phyloP scores from a whole-genome alignment of 2,329 filamentous ascomycete genomes.

The Aspergillus viridinutans region DNA sequence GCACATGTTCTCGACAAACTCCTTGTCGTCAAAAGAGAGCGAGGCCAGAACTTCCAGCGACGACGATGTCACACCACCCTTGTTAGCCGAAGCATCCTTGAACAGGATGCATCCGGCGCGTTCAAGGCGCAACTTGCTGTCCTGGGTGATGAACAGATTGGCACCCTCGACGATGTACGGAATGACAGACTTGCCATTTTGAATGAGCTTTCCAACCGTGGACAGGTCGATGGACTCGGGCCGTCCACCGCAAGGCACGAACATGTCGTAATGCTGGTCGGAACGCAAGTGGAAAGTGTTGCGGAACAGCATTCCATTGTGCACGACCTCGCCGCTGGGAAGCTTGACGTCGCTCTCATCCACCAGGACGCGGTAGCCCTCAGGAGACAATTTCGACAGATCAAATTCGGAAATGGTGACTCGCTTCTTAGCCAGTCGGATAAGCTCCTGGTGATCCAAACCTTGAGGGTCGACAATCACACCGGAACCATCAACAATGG shows the following conservation, averaged over 20 bases:
- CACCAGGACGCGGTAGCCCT: conserved; percentile 87
- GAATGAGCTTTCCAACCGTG: conserved; percentile 81
- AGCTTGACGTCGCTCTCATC: conserved; percentile 88
- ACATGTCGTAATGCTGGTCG: conserved; percentile 72
- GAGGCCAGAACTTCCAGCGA: conserved; percentile 94
- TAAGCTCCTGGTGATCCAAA: conserved; percentile 75
- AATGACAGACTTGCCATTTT: conserved; percentile 78
- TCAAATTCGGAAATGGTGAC: conserved; percentile 90
- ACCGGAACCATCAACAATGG: conserved; percentile 93
- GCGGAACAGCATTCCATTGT: conserved; percentile 91
- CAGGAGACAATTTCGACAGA: conserved; percentile 72
- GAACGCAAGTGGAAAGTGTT: conserved; percentile 94
- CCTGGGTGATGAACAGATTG: conserved; percentile 98
- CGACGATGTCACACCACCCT: conserved; percentile 95
- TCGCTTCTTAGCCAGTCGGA: conserved; percentile 78
- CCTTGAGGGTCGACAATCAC: conserved; percentile 92
- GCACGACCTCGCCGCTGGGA: conserved; percentile 77
- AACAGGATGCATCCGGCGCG: conserved; percentile 91
- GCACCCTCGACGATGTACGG: conserved; percentile 97
- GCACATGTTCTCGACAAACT: conserved; percentile 93
- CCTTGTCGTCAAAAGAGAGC: conserved; percentile 84
- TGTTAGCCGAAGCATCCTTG: conserved; percentile 98
- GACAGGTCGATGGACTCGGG: conserved; percentile 95
- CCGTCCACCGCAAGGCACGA: conserved; percentile 93
- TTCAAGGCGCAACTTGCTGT: conserved; percentile 92